Conservation (phyloP, 305 asterid genomes). For the Nicotiana rustica region DNA sequence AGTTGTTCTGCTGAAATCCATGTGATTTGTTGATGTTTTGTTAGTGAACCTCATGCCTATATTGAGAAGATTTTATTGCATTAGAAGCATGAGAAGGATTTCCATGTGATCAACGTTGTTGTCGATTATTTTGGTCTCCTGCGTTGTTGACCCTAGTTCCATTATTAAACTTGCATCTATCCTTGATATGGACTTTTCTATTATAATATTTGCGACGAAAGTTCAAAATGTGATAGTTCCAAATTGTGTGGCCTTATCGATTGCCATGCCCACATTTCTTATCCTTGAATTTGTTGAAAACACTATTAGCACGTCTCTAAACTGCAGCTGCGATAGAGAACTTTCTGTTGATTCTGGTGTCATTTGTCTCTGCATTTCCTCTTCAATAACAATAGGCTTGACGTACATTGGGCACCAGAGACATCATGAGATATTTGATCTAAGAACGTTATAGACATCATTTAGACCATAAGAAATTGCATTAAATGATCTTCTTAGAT, state of each 20-base stretch:
- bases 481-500: neutral
- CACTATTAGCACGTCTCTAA: neutral
- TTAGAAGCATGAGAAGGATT: neutral
- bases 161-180: neutral
- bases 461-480: neutral
- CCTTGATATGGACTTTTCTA: slow-evolving; percentile 7
- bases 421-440: slow-evolving; percentile 22
- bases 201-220: slow-evolving; percentile 11
- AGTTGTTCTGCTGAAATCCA: neutral
- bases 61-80: neutral
- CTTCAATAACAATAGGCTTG: slow-evolving; percentile 25
- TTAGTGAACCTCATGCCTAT: neutral
- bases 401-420: neutral
- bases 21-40: neutral
- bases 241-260: neutral
- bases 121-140: neutral
- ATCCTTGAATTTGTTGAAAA: neutral
- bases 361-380: slow-evolving; percentile 14
- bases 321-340: neutral
- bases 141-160: neutral
- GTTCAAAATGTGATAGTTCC: neutral
- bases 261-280: slow-evolving; percentile 31
- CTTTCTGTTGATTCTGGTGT: neutral
- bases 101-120: neutral
- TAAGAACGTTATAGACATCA: neutral